phyloP scores from a whole-genome alignment of 768 basidiomycete genomes.

The Boletus coccyginus region DNA sequence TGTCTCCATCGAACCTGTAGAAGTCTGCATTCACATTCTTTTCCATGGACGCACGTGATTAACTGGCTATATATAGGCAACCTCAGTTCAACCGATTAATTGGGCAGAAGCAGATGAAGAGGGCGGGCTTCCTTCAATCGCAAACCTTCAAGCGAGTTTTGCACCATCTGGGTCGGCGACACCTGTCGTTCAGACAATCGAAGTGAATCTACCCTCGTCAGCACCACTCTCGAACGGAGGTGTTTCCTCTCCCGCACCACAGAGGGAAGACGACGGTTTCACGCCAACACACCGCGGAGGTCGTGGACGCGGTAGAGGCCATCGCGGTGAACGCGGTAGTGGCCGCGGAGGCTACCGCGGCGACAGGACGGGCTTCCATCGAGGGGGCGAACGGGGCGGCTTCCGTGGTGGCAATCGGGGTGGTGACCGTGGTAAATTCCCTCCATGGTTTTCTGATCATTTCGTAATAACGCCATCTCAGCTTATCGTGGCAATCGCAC shows the following conservation, averaged over 20 bases:
- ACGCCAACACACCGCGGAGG: slow-evolving; percentile 43
- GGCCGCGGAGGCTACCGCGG: slow-evolving; percentile 43
- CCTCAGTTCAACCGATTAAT: slow-evolving; percentile 49
- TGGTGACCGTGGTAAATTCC: slow-evolving; percentile 23
- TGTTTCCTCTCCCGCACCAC: slow-evolving; percentile 21
- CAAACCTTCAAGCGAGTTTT: slow-evolving; percentile 72
- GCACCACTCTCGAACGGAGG: slow-evolving; percentile 20
- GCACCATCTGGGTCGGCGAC: slow-evolving; percentile 72
- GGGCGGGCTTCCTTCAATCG: slow-evolving; percentile 73
- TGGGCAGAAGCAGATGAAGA: slow-evolving; percentile 82
- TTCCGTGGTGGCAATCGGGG: slow-evolving; percentile 35
- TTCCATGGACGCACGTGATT: not conserved
- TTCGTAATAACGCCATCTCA: slow-evolving; percentile 1
- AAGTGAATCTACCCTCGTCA: slow-evolving; percentile 30
- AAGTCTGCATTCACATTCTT: slow-evolving; percentile 30
- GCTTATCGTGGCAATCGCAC: slow-evolving; percentile 19
- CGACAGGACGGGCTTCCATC: slow-evolving; percentile 32
- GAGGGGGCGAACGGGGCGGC: slow-evolving; percentile 36
- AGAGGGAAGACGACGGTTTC: slow-evolving; percentile 62
- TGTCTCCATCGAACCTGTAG: slow-evolving; percentile 16
- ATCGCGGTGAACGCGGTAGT: slow-evolving; percentile 41
- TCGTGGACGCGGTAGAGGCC: slow-evolving; percentile 45
- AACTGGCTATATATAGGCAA: slow-evolving; percentile 11
- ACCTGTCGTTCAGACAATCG: slow-evolving; percentile 40
- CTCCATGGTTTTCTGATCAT: not conserved